Evolutionary conservation across 2,329 filamentous ascomycete genomes (phyloP).

Genomic region (Calonectria crousiana): DNA sequence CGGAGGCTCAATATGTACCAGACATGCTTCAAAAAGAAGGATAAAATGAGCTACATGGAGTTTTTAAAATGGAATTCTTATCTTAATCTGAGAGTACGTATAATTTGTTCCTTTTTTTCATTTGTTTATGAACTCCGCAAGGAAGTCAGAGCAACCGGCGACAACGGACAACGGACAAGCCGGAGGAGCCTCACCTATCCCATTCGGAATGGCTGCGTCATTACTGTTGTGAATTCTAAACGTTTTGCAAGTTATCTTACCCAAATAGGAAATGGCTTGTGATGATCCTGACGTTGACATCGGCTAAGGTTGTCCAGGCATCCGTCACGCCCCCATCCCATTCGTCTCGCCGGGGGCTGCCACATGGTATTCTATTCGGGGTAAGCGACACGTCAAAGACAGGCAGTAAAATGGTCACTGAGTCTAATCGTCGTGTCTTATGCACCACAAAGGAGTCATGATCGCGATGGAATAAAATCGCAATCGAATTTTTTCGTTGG

Average conservation of each 20-base stretch:
- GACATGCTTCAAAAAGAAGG: not conserved
- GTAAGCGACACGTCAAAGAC: not conserved
- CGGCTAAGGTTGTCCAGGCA: not conserved
- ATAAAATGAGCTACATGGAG: not conserved
- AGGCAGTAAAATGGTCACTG: no score
- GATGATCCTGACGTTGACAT: not conserved
- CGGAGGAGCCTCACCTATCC: not conserved
- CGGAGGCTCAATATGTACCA: not conserved
- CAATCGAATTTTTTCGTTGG: no score
- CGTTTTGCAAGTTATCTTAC: not conserved
- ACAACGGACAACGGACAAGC: not conserved
- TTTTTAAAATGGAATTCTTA: not conserved
- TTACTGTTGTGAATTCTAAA: not conserved
- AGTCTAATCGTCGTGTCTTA: no score
- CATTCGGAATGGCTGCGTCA: not conserved
- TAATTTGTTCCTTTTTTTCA: not conserved
- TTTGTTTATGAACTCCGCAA: not conserved
- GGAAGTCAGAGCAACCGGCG: no score
- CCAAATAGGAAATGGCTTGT: not conserved
- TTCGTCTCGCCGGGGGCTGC: not conserved
- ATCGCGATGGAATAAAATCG: no score
- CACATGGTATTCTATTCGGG: not conserved
- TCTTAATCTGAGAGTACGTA: not conserved
- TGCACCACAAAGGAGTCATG: no score
- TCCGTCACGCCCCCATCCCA: not conserved